phyloP scores from a whole-genome alignment of 495 filamentous ascomycete species.

The Pseudomonodictys pantanalensis region DNA sequence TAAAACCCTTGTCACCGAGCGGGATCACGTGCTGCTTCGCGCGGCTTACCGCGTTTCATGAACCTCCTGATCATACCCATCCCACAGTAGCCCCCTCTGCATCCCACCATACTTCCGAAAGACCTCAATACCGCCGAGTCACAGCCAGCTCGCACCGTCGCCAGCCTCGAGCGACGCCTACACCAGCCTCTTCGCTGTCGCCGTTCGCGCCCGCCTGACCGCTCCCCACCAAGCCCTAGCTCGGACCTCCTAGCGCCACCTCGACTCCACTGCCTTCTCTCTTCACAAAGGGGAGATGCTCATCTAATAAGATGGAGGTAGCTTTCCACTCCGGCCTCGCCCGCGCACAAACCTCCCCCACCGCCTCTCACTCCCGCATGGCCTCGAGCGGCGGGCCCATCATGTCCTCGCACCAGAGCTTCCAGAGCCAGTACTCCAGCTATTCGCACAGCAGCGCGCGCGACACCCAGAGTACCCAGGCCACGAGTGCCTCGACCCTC shows the following conservation, averaged over 20 bases:
- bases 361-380: conserved; percentile 29
- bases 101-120: too few relatives aligned
- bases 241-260: conserved; percentile 21
- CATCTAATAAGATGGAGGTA: conserved; percentile 36
- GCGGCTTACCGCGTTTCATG: too few relatives aligned
- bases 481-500: conserved; percentile 39
- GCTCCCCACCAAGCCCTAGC: background rate
- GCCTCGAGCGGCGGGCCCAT: conserved; percentile 25
- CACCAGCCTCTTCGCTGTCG: background rate
- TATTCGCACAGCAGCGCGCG: conserved; percentile 40
- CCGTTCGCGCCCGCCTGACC: background rate
- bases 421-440: conserved; percentile 40
- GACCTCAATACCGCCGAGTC: too few relatives aligned
- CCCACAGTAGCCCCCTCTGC: too few relatives aligned
- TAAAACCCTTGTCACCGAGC: too few relatives aligned
- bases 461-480: conserved; percentile 41
- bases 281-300: conserved; percentile 17
- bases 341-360: conserved; percentile 32
- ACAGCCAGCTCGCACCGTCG: too few relatives aligned
- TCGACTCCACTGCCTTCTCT: background rate
- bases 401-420: conserved; percentile 34
- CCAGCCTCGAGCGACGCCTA: too few relatives aligned
- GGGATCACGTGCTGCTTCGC: too few relatives aligned
- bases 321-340: conserved; percentile 36
- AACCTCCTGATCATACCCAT: too few relatives aligned